Evolutionary conservation across 208 protist species (phyloP).

Genomic region (Angomonas ambiguus): DNA sequence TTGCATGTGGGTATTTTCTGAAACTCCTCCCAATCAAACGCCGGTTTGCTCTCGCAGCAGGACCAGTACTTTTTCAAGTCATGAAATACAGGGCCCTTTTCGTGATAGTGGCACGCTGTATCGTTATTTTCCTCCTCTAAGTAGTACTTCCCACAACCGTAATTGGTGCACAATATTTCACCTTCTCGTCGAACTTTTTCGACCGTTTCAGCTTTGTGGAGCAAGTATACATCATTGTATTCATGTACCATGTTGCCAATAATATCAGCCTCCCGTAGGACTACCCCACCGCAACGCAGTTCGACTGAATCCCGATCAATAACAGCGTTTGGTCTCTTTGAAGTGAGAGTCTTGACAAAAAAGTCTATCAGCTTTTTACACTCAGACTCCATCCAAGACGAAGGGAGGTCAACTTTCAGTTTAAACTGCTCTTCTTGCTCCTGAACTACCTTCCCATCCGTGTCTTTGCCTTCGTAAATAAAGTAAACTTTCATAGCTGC

Average conservation of each 20-base stretch:
- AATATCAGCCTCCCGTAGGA: slow-evolving; percentile 34
- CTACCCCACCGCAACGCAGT: slow-evolving; percentile 52
- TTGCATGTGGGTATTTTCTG: slow-evolving; percentile 61
- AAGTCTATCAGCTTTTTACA: slow-evolving; percentile 32
- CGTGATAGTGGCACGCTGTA: slow-evolving; percentile 55
- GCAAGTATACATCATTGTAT: slow-evolving; percentile 71
- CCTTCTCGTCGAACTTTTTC: slow-evolving; percentile 22
- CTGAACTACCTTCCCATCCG: slow-evolving; percentile 21
- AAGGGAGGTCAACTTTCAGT: slow-evolving; percentile 42
- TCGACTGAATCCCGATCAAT: slow-evolving; percentile 32
- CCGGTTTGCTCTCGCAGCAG: slow-evolving; percentile 65
- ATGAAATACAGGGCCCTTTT: slow-evolving; percentile 72
- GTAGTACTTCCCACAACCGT: slow-evolving; percentile 71
- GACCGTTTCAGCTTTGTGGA: slow-evolving; percentile 32
- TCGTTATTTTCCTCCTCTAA: slow-evolving; percentile 68
- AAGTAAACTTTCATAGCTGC: slow-evolving; percentile 67
- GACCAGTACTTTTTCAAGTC: slow-evolving; percentile 83
- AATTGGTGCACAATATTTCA: slow-evolving; percentile 69
- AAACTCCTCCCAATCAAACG: slow-evolving; percentile 83
- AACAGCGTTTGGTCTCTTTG: slow-evolving; percentile 20
- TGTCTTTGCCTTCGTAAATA: slow-evolving; percentile 63
- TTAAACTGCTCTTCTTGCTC: slow-evolving; percentile 40
- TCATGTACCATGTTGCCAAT: slow-evolving; percentile 44
- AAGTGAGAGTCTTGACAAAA: slow-evolving; percentile 33
- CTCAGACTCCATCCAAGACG: slow-evolving; percentile 21